Evolutionary conservation across 2,329 filamentous ascomycete genomes (phyloP).

Genomic region (Lasiodiplodia citricola): DNA sequence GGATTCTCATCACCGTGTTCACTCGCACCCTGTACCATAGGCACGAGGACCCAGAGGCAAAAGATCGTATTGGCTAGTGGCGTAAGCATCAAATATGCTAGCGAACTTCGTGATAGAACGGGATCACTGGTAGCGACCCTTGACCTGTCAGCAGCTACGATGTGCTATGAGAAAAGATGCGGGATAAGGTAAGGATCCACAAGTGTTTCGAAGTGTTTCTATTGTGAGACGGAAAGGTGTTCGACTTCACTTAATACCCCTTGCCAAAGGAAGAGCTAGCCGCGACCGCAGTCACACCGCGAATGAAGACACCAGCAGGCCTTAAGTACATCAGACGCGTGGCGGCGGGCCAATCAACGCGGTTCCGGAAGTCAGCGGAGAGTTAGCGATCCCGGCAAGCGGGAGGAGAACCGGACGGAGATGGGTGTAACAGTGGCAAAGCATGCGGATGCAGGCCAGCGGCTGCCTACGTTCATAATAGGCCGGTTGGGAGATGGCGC

Average conservation of each 20-base stretch:
- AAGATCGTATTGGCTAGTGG: not conserved
- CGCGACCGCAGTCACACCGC: not conserved
- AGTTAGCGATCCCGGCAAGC: not conserved
- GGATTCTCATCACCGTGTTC: not conserved
- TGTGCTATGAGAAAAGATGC: not conserved
- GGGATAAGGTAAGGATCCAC: not conserved
- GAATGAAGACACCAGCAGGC: not conserved
- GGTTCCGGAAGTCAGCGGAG: not conserved
- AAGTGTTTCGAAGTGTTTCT: not conserved
- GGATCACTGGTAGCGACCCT: not conserved
- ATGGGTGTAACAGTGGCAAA: not conserved
- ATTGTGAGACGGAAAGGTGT: not conserved
- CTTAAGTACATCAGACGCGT: not conserved
- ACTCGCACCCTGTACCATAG: not conserved
- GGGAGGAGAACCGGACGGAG: not conserved
- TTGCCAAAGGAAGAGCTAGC: not conserved
- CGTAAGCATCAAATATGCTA: not conserved
- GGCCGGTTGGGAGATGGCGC: not conserved
- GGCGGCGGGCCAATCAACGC: not conserved
- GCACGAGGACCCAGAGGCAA: not conserved
- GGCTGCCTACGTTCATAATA: not conserved
- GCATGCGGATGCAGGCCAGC: not conserved
- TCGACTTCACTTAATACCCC: not conserved
- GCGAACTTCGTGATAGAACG: not conserved
- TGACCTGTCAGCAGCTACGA: not conserved